These are phyloP conservation scores for Yarrowia porcina DNA, from an alignment of 805 yeast genomes.

Conservation along the genomic window DNA sequence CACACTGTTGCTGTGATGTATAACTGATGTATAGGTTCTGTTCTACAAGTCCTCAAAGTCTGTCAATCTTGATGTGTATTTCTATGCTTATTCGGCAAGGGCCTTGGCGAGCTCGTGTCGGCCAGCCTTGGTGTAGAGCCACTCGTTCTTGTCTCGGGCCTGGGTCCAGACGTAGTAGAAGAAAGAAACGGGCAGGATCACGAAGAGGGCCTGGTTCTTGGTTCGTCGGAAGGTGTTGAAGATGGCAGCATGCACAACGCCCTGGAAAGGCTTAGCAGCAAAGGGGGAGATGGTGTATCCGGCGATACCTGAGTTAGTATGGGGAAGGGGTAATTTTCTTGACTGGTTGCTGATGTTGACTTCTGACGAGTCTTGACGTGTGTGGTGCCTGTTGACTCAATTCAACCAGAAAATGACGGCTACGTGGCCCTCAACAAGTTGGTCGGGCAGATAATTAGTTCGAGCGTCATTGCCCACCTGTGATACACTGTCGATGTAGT, in stretches of 20 bases:
- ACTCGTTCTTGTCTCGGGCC: conserved; percentile 86
- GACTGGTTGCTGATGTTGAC: not conserved
- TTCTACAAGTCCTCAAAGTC: too few species aligned
- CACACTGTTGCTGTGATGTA: too few species aligned
- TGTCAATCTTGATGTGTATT: not conserved
- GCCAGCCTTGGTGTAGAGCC: conserved; percentile 96
- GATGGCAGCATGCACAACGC: conserved; percentile 76
- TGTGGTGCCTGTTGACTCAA: not conserved
- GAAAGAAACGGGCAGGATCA: conserved; percentile 71
- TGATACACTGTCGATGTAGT: not conserved
- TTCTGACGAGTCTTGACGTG: not conserved
- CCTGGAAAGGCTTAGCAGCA: conserved; percentile 90
- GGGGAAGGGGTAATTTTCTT: not conserved
- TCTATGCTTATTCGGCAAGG: conserved; percentile 3
- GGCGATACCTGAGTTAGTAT: conserved; percentile 41
- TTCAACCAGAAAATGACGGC: not conserved
- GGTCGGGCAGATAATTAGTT: too few species aligned
- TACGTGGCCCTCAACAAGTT: too few species aligned
- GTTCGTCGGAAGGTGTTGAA: conserved; percentile 95
- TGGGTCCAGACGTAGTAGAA: conserved; percentile 84
- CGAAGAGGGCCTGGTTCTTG: conserved; percentile 74
- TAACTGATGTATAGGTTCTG: too few species aligned
- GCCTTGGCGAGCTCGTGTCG: conserved; percentile 41
- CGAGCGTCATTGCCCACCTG: not conserved
- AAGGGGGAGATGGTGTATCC: conserved; percentile 89